A percentile compares a stretch with the other conserved stretches of the same genome.
phyloP scores from a whole-genome alignment of 345 rosid species.

The Noccaea bulbosa region DNA sequence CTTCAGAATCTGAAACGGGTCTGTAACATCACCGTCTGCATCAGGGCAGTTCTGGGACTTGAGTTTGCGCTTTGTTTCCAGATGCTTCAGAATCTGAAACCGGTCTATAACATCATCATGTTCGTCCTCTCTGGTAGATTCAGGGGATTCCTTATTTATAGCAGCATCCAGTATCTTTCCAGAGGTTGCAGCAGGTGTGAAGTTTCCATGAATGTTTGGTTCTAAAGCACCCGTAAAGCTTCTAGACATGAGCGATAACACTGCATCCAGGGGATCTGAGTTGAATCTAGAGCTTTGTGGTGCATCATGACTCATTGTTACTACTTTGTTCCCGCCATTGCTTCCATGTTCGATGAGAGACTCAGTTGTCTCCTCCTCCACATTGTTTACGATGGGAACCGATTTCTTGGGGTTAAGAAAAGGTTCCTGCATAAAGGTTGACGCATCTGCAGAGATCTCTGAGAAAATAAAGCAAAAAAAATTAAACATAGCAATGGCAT shows the following conservation, averaged over 20 bases:
- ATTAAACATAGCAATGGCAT: constrained; percentile 7
- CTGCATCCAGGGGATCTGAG: constrained; percentile 28
- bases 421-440: constrained; percentile 29
- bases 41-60: constrained; percentile 27
- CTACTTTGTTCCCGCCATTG: constrained; percentile 19
- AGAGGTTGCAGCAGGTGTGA: constrained; percentile 25
- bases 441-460: constrained; percentile 38
- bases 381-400: constrained; percentile 28
- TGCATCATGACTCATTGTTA: constrained; percentile 28
- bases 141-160: constrained; percentile 23
- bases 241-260: constrained; percentile 26
- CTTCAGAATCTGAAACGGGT: constrained; percentile 53
- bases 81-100: constrained; percentile 51
- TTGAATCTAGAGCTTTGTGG: constrained; percentile 34
- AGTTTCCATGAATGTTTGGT: constrained; percentile 32
- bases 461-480: constrained; percentile 23
- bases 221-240: constrained; percentile 34
- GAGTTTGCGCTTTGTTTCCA: constrained; percentile 25
- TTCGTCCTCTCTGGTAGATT: constrained; percentile 30
- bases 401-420: constrained; percentile 15
- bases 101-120: constrained; percentile 58
- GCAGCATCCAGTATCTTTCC: constrained; percentile 13
- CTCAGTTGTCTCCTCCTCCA: constrained; percentile 22
- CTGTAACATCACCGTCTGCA: constrained; percentile 51
- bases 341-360: constrained; percentile 21